Conservation (phyloP, 768 basidiomycete species). For the Calocybe gangraenosa region DNA sequence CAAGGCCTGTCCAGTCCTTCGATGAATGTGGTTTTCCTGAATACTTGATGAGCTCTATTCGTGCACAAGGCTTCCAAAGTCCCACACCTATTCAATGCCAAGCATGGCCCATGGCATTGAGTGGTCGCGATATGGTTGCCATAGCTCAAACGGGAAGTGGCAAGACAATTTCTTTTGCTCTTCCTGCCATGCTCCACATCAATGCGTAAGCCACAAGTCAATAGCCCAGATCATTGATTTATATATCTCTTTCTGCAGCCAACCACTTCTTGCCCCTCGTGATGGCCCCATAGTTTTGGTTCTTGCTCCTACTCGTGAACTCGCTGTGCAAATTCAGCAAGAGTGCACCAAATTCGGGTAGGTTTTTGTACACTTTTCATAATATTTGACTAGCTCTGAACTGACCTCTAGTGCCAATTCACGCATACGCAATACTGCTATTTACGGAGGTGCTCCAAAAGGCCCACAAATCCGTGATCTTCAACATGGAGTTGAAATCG, state of each 20-base stretch:
- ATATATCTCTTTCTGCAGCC: conserved; percentile 40
- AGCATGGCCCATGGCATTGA: conserved; percentile 98
- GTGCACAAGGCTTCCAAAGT: conserved; percentile 84
- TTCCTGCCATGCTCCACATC: conserved; percentile 99
- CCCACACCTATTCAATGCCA: conserved; percentile 99
- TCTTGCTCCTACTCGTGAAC: conserved; percentile 95
- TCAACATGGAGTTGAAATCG: conserved; percentile 94
- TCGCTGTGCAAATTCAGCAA: conserved; percentile 98
- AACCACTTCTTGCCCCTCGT: conserved; percentile 88
- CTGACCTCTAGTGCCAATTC: conserved; percentile 63
- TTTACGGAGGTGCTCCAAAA: conserved; percentile 98
- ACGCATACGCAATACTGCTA: conserved; percentile 95
- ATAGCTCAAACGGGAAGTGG: conserved; percentile 98
- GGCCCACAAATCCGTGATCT: conserved; percentile 98
- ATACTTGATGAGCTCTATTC: conserved; percentile 91
- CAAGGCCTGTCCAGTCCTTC: conserved; percentile 86
- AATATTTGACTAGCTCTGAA: not conserved
- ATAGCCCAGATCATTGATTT: conserved; percentile 5
- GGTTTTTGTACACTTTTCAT: conserved; percentile 17
- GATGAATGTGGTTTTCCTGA: conserved; percentile 97
- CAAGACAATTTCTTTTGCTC: conserved; percentile 97
- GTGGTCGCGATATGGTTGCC: conserved; percentile 90
- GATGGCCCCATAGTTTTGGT: conserved; percentile 98
- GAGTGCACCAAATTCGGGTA: conserved; percentile 98
- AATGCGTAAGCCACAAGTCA: conserved; percentile 71